phyloP scores from a whole-genome alignment of 2,329 filamentous ascomycete species.

The Lecanicillium sp. region DNA sequence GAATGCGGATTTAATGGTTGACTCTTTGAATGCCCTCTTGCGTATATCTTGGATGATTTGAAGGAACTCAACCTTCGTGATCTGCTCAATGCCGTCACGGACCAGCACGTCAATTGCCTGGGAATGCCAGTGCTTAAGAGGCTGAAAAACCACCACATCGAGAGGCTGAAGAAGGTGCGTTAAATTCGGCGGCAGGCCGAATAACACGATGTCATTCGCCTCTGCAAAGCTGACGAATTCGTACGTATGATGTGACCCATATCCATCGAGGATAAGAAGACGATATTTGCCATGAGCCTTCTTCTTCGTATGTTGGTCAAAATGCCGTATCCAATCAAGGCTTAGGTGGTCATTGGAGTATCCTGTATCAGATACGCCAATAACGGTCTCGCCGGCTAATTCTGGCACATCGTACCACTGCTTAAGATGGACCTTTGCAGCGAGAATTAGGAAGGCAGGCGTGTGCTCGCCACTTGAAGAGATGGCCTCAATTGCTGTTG shows the following conservation, averaged over 20 bases:
- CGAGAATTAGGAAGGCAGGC: constrained; percentile 8
- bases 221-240: constrained; percentile 1
- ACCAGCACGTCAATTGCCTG: background rate
- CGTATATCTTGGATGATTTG: background rate
- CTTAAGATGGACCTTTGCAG: background rate
- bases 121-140: background rate
- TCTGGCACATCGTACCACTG: background rate
- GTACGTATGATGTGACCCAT: background rate
- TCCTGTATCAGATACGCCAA: background rate
- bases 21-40: background rate
- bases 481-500: constrained; percentile 7
- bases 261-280: constrained; percentile 3
- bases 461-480: background rate
- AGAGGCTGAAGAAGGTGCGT: background rate
- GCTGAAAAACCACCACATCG: constrained; percentile 1
- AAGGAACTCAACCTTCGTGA: background rate
- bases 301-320: background rate
- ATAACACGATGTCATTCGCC: background rate
- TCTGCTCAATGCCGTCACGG: background rate
- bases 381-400: background rate
- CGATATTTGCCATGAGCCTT: background rate
- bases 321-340: constrained; percentile 2
- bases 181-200: background rate
- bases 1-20: background rate
- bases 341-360: background rate